These are phyloP conservation scores for Vitis hybrid DNA, from an alignment of 177 flowering plant species.

Conservation along the genomic window DNA sequence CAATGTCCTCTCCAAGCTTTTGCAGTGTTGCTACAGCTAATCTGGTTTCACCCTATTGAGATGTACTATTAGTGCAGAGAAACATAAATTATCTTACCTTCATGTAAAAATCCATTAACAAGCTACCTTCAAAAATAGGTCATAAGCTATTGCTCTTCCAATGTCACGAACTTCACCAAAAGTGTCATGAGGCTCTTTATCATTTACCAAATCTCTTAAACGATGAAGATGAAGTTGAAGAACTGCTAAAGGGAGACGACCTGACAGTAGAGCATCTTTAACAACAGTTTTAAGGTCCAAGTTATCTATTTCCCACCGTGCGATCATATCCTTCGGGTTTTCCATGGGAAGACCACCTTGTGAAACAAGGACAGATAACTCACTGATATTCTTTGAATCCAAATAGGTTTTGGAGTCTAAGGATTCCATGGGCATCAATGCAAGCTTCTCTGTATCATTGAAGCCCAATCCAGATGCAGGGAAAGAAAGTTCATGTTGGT, in stretches of 20 bases:
- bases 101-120: conserved; percentile 9
- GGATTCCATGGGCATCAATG: conserved; percentile 48
- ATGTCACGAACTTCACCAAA: conserved; percentile 84
- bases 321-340: conserved; percentile 89
- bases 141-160: conserved; percentile 97
- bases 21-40: conserved; percentile 84
- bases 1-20: conserved; percentile 96
- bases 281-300: conserved; percentile 82
- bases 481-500: conserved; percentile 30
- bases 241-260: conserved; percentile 96
- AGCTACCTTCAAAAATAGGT: conserved; percentile 83
- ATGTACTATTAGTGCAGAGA: conserved; percentile 21
- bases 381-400: conserved; percentile 29
- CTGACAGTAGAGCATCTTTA: conserved; percentile 82
- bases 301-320: conserved; percentile 82
- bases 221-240: conserved; percentile 90
- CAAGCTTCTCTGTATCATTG: conserved; percentile 39
- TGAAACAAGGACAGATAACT: conserved; percentile 33
- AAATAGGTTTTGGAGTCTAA: conserved; percentile 16
- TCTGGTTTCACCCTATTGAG: conserved; percentile 79
- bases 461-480: conserved; percentile 20
- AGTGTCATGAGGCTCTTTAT: conserved; percentile 66
- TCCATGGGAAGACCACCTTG: conserved; percentile 50
- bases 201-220: conserved; percentile 40
- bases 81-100: background rate